Percentiles rank a stretch among this genome's conserved stretches.
These are phyloP conservation scores for Jatropha multifida DNA, from an alignment of 441 rosid genomes.

Conservation along the genomic window DNA sequence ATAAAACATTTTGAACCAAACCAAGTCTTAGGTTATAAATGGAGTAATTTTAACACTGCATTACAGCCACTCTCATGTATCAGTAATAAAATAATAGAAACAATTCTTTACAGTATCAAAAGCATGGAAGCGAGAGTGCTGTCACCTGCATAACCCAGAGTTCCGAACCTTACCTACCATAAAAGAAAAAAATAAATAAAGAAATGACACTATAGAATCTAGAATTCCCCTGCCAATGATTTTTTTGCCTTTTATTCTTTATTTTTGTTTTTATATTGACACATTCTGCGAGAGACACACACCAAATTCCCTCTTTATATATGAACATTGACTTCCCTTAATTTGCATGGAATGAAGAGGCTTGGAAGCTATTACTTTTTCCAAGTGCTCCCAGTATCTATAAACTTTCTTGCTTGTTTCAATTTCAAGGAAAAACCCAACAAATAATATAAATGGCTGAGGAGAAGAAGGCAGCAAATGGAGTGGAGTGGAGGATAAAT, in stretches of 20 bases:
- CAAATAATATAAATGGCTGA: slow-evolving; percentile 19
- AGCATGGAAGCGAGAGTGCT: neutral
- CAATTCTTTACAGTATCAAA: neutral
- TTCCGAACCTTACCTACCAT: neutral
- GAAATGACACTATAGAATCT: slow-evolving; percentile 3
- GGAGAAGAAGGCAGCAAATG: slow-evolving; percentile 25
- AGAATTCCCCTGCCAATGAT: slow-evolving; percentile 3
- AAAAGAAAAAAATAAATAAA: slow-evolving; percentile 14
- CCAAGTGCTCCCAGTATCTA: neutral
- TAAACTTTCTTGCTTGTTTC: neutral
- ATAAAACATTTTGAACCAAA: no score
- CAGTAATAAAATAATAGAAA: neutral
- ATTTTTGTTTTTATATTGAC: neutral
- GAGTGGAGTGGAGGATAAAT: slow-evolving; percentile 47
- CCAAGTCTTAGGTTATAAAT: no score
- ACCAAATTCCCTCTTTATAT: slow-evolving; percentile 9
- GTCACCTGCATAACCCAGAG: neutral
- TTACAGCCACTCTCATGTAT: no score
- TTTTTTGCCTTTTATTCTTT: neutral
- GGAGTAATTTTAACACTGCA: no score
- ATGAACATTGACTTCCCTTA: neutral
- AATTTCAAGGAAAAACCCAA: neutral
- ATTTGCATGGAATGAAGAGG: slow-evolving; percentile 19
- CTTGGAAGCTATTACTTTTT: neutral
- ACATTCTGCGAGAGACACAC: slow-evolving; percentile 1